A percentile compares a stretch with the other conserved stretches of the same genome.
These are phyloP conservation scores for Silene conica DNA, from an alignment of 148 eudicot genomes.

Conservation along the genomic window DNA sequence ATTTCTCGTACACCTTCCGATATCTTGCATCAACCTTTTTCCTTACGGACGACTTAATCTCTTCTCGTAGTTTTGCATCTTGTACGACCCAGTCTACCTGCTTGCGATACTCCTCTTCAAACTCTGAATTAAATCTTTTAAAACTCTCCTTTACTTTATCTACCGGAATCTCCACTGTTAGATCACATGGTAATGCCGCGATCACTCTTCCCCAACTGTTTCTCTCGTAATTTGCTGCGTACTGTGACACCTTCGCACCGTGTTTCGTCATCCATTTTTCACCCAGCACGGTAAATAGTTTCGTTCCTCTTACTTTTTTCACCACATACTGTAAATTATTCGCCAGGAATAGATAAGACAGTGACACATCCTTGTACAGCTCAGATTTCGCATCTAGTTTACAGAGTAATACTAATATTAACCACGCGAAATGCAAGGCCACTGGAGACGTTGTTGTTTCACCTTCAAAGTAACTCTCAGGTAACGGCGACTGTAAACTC, in stretches of 20 bases:
- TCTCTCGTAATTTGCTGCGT: constrained; percentile 56
- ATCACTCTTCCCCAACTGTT: constrained; percentile 63
- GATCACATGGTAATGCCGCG: constrained; percentile 32
- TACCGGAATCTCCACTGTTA: constrained; percentile 25
- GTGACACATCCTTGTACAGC: constrained; percentile 57
- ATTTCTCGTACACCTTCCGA: constrained; percentile 41
- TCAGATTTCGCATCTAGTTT: constrained; percentile 62
- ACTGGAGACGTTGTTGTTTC: constrained; percentile 29
- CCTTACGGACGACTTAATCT: constrained; percentile 45
- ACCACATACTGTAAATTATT: constrained; percentile 66
- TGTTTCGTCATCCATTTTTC: constrained; percentile 66
- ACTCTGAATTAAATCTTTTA: constrained; percentile 45
- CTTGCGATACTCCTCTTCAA: constrained; percentile 54
- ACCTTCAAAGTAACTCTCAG: constrained; percentile 42
- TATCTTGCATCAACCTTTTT: constrained; percentile 40
- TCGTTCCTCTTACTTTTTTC: constrained; percentile 43
- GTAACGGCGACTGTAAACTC: constrained; percentile 31
- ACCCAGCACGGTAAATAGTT: constrained; percentile 44
- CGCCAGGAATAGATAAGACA: constrained; percentile 63
- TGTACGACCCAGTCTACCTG: constrained; percentile 50
- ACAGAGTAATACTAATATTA: constrained; percentile 53
- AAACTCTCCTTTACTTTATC: constrained; percentile 49
- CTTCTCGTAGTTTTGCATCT: constrained; percentile 60
- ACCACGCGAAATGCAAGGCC: constrained; percentile 55
- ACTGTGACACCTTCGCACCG: constrained; percentile 47